Percentiles rank a stretch among this genome's conserved stretches.
Evolutionary conservation across 129 eudicot genomes (phyloP).

Genomic region (Artemisia tridentata): DNA sequence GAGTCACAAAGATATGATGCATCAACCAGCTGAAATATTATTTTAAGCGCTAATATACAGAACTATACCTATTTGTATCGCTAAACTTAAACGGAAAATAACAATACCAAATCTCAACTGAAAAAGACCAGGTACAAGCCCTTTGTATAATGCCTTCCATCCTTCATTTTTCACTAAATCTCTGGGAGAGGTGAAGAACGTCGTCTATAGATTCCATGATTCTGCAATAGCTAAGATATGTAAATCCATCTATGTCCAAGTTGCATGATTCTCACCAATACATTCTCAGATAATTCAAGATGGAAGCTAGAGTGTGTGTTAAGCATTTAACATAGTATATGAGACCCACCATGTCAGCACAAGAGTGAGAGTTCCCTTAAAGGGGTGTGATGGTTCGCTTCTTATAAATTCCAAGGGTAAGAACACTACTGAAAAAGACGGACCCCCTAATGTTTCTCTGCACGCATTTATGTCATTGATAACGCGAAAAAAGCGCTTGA

Average conservation of each 20-base stretch:
- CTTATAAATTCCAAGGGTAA: too few relatives aligned
- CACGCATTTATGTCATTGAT: too few relatives aligned
- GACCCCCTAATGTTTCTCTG: too few relatives aligned
- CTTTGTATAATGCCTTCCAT: conserved; percentile 86
- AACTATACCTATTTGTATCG: not conserved
- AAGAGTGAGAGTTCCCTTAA: not conserved
- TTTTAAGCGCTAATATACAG: not conserved
- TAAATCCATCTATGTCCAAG: not conserved
- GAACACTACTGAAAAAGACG: too few relatives aligned
- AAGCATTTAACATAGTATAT: not conserved
- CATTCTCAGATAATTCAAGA: not conserved
- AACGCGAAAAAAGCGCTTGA: too few relatives aligned
- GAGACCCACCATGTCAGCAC: not conserved
- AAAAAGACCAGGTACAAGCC: conserved; percentile 82
- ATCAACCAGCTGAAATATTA: not conserved
- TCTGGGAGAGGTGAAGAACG: conserved; percentile 56
- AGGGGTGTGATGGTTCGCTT: too few relatives aligned
- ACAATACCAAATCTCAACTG: conserved; percentile 53
- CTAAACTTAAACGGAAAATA: too few relatives aligned
- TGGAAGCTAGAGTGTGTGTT: not conserved
- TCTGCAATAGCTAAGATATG: conserved; percentile 51
- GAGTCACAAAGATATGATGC: not conserved
- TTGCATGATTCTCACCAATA: not conserved
- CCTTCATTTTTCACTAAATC: conserved; percentile 94
- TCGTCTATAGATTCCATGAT: conserved; percentile 72